Evolutionary conservation across 257 asterid genomes (phyloP), one percentile per base, ranked within the genome.

Genomic region (Plantago ovata): DNA sequence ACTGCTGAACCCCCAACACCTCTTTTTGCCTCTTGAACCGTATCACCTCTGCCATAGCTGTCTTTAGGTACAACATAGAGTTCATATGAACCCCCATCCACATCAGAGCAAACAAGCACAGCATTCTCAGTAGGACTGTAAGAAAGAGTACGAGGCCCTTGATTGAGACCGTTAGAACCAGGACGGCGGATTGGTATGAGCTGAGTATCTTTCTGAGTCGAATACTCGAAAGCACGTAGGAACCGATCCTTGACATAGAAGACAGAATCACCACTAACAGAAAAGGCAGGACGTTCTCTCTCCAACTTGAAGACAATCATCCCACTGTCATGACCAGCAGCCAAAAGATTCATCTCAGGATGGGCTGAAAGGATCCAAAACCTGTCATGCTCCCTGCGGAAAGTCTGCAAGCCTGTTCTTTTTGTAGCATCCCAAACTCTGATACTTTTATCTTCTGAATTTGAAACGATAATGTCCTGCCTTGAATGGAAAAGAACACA

Each of bases 261-360:
- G n/a, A n/a, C n/a, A n/a, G n/a, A n/a, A n/a, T n/a, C n/a, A n/a
- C n/a, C n/a, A n/a, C n/a, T n/a, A n/a, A n/a, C n/a, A n/a, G n/a
- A n/a, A n/a, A n/a, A n/a, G n/a, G n/a, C n/a, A n/a, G n/a, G n/a
- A n/a, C n/a, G n/a, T n/a, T n/a, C n/a, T n/a, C n/a, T n/a, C n/a
- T 93, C 99, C 75, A 93, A 66, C 74, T 93, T 93, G 67, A 89
- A 93, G 13, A 93, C 99, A 45, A 93, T 86, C 97, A 93, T 86
- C 67, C 99, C 99, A 70, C 95, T 89, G 58, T 93, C 99, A 66
- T 93, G 97, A 62, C 99, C 99, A 56, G 97, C 97, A 47, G 99
- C 99, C 53, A 93, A 79, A 72, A 93, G 95, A 76, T 84, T 93
- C 94, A 89, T 84, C 82, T 93, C 99, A 15, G 99, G 99, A 64